Base-by-base conservation (phyloP, 1,139 yeast species). In the Blastobotrys indianensis region DNA sequence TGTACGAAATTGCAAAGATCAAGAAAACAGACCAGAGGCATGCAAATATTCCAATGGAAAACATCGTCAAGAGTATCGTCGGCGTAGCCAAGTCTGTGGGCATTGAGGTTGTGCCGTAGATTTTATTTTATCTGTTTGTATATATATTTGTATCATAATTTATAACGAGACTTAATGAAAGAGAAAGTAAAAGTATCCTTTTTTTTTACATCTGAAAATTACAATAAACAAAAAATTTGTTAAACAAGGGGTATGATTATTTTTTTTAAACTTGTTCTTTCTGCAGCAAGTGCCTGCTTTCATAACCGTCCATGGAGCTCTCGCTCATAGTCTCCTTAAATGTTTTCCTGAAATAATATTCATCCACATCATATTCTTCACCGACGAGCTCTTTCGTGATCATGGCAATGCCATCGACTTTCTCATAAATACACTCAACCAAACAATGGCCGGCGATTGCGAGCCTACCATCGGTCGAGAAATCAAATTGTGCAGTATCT, bases 1-100 rank as follows among this genome's bases (percentile, higher is more conserved):
- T 88, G 29, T 92, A 86, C 65, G 97, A 92, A 67, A 85, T 92
- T 60, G 98, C 98, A 38, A 85, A 88, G 69, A 85, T 92, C 58
- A 92, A 92, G 69, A 80, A 87, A 65, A 81, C 85, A 38, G 63
- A 43, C 40, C 30, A 9, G 23, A 78, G 85, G 61, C 95, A 88
- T 65, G 76, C 80, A 50, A 74, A 77, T 48, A 70, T 84, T 49
- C 85, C 81, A 29, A 65, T 90, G 64, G 79, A 85, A 63, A 78
- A 84, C 35, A 82, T 92, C 44, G 85, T 86, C 51, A 92, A 92
- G 56, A 79, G 87, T 32, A 77, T 92, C 33, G 73, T 92, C 45
- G 87, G 90, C 58, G 86, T 94, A 3, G 97, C 97, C 15, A 82
- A 76, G 58, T 83, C 85, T 39, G 79, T 88, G 64, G 98, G 98